phyloP scores from a whole-genome alignment of 352 stramenopile species.

The Phytopythium sindhum region DNA sequence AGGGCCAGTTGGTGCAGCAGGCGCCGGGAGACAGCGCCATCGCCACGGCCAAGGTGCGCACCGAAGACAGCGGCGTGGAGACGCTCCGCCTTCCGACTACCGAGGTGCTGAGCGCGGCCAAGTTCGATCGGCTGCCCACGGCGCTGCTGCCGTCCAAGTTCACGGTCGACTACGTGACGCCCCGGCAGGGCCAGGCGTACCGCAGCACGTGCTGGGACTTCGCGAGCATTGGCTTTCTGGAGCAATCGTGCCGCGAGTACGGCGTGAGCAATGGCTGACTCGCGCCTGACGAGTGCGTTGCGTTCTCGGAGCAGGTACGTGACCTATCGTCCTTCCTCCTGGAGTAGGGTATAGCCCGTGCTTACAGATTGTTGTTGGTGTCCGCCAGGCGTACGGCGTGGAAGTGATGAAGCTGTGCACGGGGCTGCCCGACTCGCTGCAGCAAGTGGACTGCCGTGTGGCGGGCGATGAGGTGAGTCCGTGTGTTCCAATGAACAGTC shows the following conservation, averaged over 20 bases:
- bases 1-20: slow-evolving; percentile 25
- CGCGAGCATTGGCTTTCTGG: slow-evolving; percentile 69
- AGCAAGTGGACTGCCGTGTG: slow-evolving; percentile 69
- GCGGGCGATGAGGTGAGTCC: slow-evolving; percentile 45
- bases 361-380: neutral
- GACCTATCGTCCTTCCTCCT: too few relatives aligned
- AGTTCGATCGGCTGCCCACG: slow-evolving; percentile 49
- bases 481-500: neutral
- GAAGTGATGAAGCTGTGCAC: slow-evolving; percentile 73
- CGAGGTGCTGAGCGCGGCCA: slow-evolving; percentile 10
- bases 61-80: neutral
- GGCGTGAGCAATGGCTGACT: slow-evolving; percentile 68
- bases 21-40: neutral
- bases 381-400: slow-evolving; percentile 50
- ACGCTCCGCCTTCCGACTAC: neutral
- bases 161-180: slow-evolving; percentile 72
- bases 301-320: slow-evolving; percentile 69
- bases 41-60: neutral
- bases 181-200: slow-evolving; percentile 66
- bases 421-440: slow-evolving; percentile 48
- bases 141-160: slow-evolving; percentile 76
- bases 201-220: slow-evolving; percentile 85
- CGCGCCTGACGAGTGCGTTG: slow-evolving; percentile 62
- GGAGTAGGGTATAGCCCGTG: too few relatives aligned
- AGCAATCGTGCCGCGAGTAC: slow-evolving; percentile 74